Base-by-base conservation (phyloP, 176 grass and related monocot genomes). In the Avena atlantica region DNA sequence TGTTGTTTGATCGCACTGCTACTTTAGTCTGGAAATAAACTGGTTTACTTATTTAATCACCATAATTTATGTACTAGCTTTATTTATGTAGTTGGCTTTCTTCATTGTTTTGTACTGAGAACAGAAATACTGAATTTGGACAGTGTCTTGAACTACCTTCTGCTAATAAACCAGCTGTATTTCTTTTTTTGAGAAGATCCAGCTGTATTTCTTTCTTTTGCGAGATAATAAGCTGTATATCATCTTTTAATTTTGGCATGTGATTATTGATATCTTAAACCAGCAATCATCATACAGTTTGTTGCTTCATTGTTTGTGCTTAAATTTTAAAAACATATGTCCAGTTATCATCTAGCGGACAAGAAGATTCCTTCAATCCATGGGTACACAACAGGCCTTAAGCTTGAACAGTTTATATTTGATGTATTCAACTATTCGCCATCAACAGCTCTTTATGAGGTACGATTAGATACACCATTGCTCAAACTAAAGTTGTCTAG, bases 341-440 rank as follows among this genome's bases (percentile, higher is more conserved):
- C 23, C 91, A 95, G 91, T 80, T 98, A 95, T 77, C 96, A 98
- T 88, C 85, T 98, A 70, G 93, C 91, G 2, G 86, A 98, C 67
- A 98, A 95, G 89, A 95, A 88, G 80, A 95, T 98, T 75, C 90
- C 91, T 78, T 98, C 93, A 79, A 89, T 98, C 78, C 93, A 98
- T 84, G 96, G 96, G 11, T 71, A 52, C 42, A 95, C 93, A 14
- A 53, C 60, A 62, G 93, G 96, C 50, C 89, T 98, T 74, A 98
- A 98, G 74, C 93, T 98, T 74, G 96, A 98, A 81, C 96, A 92
- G 68, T 98, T 96, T 70, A 91, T 98, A 85, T 96, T 98, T 36
- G 90, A 98, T 14, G 93, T 92, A 37, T 96, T 95, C 83, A 78
- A 87, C 57, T 98, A 98, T 86, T 91, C 93, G 70, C 93, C 92